Conservation (phyloP, 2,329 filamentous ascomycete genomes). For the Plenodomus lindquistii region DNA sequence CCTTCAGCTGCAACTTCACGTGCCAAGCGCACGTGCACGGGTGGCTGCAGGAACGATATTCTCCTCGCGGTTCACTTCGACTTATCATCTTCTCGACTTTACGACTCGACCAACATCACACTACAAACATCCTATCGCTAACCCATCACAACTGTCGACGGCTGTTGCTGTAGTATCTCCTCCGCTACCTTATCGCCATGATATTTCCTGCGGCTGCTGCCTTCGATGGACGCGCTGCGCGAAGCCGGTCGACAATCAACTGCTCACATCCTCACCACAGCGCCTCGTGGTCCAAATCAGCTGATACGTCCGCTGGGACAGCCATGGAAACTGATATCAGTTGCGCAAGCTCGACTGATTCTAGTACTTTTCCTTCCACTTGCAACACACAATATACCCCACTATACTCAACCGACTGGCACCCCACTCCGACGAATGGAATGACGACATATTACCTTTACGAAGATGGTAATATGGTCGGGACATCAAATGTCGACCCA, state of each 20-base stretch:
- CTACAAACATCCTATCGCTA: background rate
- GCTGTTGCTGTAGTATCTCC: background rate
- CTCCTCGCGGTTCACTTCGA: background rate
- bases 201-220: background rate
- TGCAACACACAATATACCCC: background rate
- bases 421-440: background rate
- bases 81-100: background rate
- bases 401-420: background rate
- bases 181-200: background rate
- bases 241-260: too few species aligned
- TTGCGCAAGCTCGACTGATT: background rate
- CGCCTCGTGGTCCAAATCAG: background rate
- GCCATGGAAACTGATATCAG: background rate
- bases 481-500: background rate
- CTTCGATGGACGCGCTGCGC: too few species aligned
- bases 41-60: background rate
- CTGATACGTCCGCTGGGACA: background rate
- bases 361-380: conserved; percentile 1
- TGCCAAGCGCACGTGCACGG: conserved; percentile 7
- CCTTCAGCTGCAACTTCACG: background rate
- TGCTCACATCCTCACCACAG: background rate
- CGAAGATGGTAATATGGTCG: conserved; percentile 1
- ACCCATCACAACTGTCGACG: background rate
- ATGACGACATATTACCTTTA: conserved; percentile 14
- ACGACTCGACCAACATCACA: background rate